Base-by-base conservation (phyloP, 2,329 filamentous ascomycete species). In the Aspergillus jensenii region DNA sequence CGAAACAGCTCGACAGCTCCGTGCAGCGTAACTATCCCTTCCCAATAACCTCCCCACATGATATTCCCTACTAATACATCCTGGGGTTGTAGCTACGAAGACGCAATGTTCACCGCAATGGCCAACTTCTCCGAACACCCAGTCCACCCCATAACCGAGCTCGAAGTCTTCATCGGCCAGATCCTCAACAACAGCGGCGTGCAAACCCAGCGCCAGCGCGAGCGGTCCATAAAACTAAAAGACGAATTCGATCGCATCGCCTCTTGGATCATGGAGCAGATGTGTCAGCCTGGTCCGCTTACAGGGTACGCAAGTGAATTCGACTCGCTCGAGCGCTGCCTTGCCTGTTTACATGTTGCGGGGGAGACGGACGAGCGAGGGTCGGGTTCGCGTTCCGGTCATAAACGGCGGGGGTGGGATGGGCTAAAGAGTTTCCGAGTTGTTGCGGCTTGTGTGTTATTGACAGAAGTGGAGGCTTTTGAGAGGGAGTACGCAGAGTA, bases 91-190 rank as follows among this genome's bases (percentile, higher is more conserved):
- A 82, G 79, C 50, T 87, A 86, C 68, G 81, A 86, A 66, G 76
- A 80, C 21, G 78, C 76, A 59, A 72, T 87, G 41, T 56, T 74
- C 21, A 73, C 79, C 37, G 75, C 81, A 47, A 81, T 84, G 76
- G 73, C 76, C 59, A 70, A 71, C 46, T 79, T 73, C 67, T 75
- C 78, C 61, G 65, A 76, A 4, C 69, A 78, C 14, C 75, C 76
- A 1, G 67, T 67, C 41, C 68, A 74, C 4, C 73, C 73, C 5
- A 73, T 84, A 12, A 78, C 72, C 11, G 82, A 84, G 65, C 71
- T 78, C 6, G 83, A 85, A 69, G 82, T 83, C 45, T 85, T 87
- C 66, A 78, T 81, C 31, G 84, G 84, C 27, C 81, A 77, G 52
- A 84, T 87, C 60, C 75, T 86, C 21, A 82, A 81, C 52, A 80